Base-by-base conservation (phyloP, 1,284 basidiomycete species). In the Xerocomus minutiporus region DNA sequence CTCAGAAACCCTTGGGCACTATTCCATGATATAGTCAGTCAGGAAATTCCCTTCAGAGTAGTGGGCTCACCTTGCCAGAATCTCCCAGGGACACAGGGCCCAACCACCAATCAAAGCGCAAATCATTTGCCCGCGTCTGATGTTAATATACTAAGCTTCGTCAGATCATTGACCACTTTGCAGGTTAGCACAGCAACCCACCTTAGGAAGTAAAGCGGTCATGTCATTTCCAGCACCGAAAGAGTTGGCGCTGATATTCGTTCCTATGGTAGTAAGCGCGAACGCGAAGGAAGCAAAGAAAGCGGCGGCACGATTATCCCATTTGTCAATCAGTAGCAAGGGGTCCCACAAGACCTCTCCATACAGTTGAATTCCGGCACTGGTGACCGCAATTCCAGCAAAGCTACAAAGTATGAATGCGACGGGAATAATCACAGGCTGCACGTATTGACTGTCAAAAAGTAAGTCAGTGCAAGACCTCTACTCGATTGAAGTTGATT, bases 181-280 rank as follows among this genome's bases (percentile, higher is more conserved):
- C 29, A 42, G 15, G 2, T 38, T 17, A 17, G 17, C 20, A 44
- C 13, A 32, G 20, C 13, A 34, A 36, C 52, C 13, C 7, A 68
- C 64, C 57, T 58, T 67, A 26, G 80, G 79, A 59, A 71, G 71
- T 28, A 82, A 70, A 9, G 75, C 79, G 2, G 80, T 77, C 72
- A 84, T 78, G 64, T 86, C 84, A 64, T 84, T 86, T 32, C 81
- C 82, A 3, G 81, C 80, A 3, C 78, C 76, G 49, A 86, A 73
- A 2, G 80, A 80, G 66, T 86, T 83, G 26, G 79, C 80, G 39
- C 78, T 82, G 57, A 86, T 82, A 63, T 86, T 86, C 45, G 81
- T 79, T 41, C 77, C 80, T 51, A 86, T 72, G n/a, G 81, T 84
- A 2, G 80, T 75, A 17, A 87, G 66, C 8, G 73, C 72, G 66